Conservation (phyloP, 2,329 filamentous ascomycete species). For the Cercospora beticola region DNA sequence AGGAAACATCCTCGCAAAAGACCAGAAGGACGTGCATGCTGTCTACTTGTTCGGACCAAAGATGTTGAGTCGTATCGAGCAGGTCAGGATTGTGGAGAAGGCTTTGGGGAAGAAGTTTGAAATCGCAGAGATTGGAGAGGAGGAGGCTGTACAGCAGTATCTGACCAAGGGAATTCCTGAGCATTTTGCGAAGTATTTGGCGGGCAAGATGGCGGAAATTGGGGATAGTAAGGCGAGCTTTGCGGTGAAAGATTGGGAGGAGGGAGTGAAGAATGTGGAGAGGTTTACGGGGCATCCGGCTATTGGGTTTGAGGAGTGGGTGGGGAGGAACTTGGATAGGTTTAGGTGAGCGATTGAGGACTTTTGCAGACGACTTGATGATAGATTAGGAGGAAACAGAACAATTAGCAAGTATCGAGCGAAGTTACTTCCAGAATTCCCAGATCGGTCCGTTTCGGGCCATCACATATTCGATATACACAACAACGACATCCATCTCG, state of each 20-base stretch:
- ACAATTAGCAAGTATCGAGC: too few relatives aligned
- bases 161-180: background rate
- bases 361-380: background rate
- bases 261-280: conserved; percentile 36
- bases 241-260: conserved; percentile 16
- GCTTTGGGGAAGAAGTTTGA: conserved; percentile 38
- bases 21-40: conserved; percentile 32
- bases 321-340: conserved; percentile 32
- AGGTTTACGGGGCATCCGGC: conserved; percentile 37
- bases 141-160: background rate
- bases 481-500: too few relatives aligned
- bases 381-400: background rate
- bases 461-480: too few relatives aligned
- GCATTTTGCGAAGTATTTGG: conserved; percentile 1
- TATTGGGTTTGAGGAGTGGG: conserved; percentile 39
- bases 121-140: conserved; percentile 6
- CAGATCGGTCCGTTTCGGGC: too few relatives aligned
- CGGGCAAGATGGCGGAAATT: background rate
- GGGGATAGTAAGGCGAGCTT: background rate
- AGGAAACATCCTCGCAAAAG: conserved; percentile 43
- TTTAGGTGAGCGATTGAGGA: too few relatives aligned
- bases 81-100: conserved; percentile 34
- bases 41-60: conserved; percentile 44
- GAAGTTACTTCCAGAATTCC: too few relatives aligned
- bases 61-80: conserved; percentile 36